Conservation (phyloP, 1,284 basidiomycete genomes). For the Omphalotus olearius region DNA sequence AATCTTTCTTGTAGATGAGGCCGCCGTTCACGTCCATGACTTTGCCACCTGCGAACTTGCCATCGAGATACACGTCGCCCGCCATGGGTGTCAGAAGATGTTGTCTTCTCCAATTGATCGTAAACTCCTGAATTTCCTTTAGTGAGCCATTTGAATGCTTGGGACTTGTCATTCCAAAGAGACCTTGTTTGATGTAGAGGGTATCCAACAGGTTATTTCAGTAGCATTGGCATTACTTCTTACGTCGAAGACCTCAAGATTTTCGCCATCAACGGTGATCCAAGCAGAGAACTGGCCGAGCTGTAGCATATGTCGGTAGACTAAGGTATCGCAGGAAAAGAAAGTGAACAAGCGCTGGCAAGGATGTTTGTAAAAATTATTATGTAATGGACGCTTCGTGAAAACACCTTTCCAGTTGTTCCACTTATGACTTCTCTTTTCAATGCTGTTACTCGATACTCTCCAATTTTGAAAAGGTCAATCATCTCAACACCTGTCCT, state of each 20-base stretch:
- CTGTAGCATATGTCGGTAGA: conserved; percentile 15
- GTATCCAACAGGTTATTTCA: conserved; percentile 11
- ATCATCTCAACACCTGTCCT: too few species aligned
- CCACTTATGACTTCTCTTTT: too few species aligned
- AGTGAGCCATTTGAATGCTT: too few species aligned
- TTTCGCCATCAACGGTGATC: conserved; percentile 6
- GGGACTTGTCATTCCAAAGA: background rate
- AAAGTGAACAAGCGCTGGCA: too few species aligned
- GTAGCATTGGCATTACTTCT: conserved; percentile 8
- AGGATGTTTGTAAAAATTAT: too few species aligned
- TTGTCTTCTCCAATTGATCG: background rate
- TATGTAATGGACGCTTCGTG: too few species aligned
- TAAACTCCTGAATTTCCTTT: background rate
- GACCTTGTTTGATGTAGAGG: conserved; percentile 11
- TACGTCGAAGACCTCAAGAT: conserved; percentile 1
- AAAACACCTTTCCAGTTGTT: too few species aligned
- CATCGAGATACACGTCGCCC: conserved; percentile 2
- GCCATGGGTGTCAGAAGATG: background rate
- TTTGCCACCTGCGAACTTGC: background rate
- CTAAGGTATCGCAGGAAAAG: too few species aligned
- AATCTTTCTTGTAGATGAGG: conserved; percentile 8
- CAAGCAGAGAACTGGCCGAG: conserved; percentile 10
- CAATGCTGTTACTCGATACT: too few species aligned
- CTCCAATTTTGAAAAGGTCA: background rate
- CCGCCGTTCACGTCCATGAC: background rate